A percentile compares a stretch with the other conserved stretches of the same genome.
Evolutionary conservation across 2,329 filamentous ascomycete genomes (phyloP).

Genomic region (Pestalotiopsis sp.): DNA sequence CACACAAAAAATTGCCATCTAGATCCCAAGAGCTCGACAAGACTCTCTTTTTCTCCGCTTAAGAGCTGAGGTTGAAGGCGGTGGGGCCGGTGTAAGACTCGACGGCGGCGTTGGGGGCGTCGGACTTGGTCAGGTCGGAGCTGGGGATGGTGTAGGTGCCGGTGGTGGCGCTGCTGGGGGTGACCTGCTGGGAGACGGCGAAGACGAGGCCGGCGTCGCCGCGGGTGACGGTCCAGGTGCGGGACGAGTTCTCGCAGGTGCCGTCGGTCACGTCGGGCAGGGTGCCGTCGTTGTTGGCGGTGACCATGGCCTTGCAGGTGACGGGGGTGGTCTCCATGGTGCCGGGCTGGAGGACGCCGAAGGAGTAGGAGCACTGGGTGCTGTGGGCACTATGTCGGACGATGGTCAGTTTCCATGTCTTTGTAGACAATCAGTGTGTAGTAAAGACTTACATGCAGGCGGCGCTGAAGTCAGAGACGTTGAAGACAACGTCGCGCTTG

Average conservation of each 20-base stretch:
- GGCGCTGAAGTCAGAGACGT: constrained; percentile 29
- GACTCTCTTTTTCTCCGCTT: neutral
- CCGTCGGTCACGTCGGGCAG: constrained; percentile 33
- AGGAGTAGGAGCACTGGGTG: constrained; percentile 17
- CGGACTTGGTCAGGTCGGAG: constrained; percentile 22
- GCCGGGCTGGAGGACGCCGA: constrained; percentile 21
- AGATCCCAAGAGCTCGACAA: neutral
- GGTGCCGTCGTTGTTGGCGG: constrained; percentile 18
- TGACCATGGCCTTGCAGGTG: constrained; percentile 23
- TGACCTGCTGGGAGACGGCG: constrained; percentile 29
- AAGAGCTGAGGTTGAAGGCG: constrained; percentile 19
- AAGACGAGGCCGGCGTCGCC: constrained; percentile 27
- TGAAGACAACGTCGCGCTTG: constrained; percentile 20
- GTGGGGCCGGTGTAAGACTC: constrained; percentile 32
- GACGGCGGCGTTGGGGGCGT: constrained; percentile 27
- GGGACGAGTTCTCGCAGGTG: constrained; percentile 30
- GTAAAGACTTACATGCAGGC: constrained; percentile 27
- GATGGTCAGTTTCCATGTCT: neutral
- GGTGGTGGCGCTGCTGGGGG: constrained; percentile 24
- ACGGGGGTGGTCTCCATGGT: constrained; percentile 29
- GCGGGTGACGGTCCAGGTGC: constrained; percentile 29
- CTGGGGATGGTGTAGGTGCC: constrained; percentile 30
- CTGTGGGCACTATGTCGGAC: neutral
- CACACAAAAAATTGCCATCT: neutral
- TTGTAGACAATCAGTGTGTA: neutral